Conservation (phyloP, 108 stramenopile species). For the Cyclotella baltica region DNA sequence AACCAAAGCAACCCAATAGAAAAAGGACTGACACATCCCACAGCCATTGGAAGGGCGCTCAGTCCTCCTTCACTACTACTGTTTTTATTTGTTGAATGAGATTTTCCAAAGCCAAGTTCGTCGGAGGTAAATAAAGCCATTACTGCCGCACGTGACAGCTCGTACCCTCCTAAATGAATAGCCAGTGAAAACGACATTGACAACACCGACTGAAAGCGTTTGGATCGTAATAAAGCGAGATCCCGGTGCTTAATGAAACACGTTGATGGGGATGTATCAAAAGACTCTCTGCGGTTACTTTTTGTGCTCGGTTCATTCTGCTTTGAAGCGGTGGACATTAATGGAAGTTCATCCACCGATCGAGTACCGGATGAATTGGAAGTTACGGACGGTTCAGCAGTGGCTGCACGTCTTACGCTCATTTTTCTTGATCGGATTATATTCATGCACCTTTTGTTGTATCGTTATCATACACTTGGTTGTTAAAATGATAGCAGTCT, state of each 20-base stretch:
- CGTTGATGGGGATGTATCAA: background rate
- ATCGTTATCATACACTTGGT: too few relatives aligned
- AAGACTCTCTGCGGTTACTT: background rate
- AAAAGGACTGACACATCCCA: conserved; percentile 76
- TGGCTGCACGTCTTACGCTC: conserved; percentile 2
- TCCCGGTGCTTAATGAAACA: conserved; percentile 2
- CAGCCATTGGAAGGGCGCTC: conserved; percentile 83
- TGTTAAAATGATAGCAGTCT: too few relatives aligned
- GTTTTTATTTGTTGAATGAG: background rate
- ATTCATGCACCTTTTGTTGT: too few relatives aligned
- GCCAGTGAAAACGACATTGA: conserved; percentile 65
- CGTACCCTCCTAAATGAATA: conserved; percentile 84
- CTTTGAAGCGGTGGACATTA: background rate
- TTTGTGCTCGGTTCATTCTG: background rate
- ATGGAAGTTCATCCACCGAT: background rate
- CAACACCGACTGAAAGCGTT: conserved; percentile 19
- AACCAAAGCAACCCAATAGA: conserved; percentile 67
- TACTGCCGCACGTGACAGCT: conserved; percentile 74
- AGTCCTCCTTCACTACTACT: conserved; percentile 31
- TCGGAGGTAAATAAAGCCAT: conserved; percentile 82
- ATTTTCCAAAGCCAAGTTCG: conserved; percentile 68
- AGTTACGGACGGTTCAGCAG: conserved; percentile 1
- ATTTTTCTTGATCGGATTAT: conserved; percentile 9
- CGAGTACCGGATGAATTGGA: background rate
- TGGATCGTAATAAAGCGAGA: background rate